Conservation (phyloP, 129 eudicot species). For the Heracleum sosnowskyi region DNA sequence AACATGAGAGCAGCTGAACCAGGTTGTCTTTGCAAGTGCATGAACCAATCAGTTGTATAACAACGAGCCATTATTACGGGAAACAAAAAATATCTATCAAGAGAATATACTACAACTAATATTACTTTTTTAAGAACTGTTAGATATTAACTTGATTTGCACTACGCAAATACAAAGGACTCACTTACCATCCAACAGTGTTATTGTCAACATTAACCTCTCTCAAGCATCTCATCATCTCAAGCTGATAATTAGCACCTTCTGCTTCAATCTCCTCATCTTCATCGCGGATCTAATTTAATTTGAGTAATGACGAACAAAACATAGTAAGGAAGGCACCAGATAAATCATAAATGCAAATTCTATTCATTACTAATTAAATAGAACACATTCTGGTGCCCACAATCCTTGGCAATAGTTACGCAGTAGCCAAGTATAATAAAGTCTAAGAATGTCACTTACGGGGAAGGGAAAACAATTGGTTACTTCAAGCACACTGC, state of each 20-base stretch:
- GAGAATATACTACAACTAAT: background rate
- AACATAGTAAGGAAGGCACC: background rate
- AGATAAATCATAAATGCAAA: background rate
- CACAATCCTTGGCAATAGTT: background rate
- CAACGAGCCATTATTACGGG: background rate
- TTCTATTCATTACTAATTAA: background rate
- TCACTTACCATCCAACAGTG: constrained; percentile 94
- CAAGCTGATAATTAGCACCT: constrained; percentile 99
- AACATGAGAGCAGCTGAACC: background rate
- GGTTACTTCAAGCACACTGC: constrained; percentile 98
- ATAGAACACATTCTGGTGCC: too few relatives aligned
- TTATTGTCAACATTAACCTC: constrained; percentile 99
- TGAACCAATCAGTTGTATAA: background rate
- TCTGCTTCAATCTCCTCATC: constrained; percentile 98
- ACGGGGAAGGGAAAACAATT: constrained; percentile 99
- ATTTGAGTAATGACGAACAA: background rate
- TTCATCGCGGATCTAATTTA: constrained; percentile 67
- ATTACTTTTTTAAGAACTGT: background rate
- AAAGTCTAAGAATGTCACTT: constrained; percentile 13
- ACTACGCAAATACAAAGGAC: background rate
- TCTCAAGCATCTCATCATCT: constrained; percentile 99
- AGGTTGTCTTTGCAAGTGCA: background rate
- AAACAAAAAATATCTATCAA: background rate
- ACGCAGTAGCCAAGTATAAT: too few relatives aligned
- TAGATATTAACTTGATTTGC: background rate